These are phyloP conservation scores for Saccharum spontaneum DNA, from an alignment of 176 grass and related monocot species.

Conservation along the genomic window DNA sequence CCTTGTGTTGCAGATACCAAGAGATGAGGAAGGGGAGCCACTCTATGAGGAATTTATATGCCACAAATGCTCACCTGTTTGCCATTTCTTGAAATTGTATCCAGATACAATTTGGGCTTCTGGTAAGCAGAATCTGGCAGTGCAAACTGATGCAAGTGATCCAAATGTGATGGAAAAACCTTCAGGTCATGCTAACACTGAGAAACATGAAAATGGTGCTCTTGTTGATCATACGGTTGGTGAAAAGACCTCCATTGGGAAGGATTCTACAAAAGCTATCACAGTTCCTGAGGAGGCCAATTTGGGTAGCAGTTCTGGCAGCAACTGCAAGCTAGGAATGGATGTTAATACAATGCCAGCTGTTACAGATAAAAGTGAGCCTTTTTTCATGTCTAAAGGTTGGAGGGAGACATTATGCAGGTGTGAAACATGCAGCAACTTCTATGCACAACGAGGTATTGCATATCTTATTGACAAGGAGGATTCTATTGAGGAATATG, in stretches of 20 bases:
- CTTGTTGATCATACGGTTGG: conserved; percentile 27
- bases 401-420: conserved; percentile 88
- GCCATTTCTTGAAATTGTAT: conserved; percentile 86
- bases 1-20: conserved; percentile 62
- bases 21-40: conserved; percentile 89
- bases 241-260: conserved; percentile 20
- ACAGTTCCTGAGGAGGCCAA: conserved; percentile 34
- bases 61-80: conserved; percentile 70
- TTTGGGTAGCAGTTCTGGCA: conserved; percentile 38
- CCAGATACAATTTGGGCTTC: conserved; percentile 56
- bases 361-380: conserved; percentile 50
- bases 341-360: conserved; percentile 52
- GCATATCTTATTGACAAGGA: conserved; percentile 72
- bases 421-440: conserved; percentile 61
- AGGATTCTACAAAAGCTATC: conserved; percentile 19
- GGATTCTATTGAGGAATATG: conserved; percentile 93
- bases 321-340: conserved; percentile 59
- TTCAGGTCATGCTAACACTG: conserved; percentile 15
- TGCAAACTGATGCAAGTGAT: conserved; percentile 34
- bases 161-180: conserved; percentile 45
- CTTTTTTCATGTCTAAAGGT: conserved; percentile 79
- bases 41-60: conserved; percentile 92
- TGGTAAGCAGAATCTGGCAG: conserved; percentile 41
- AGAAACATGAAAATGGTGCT: conserved; percentile 39
- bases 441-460: conserved; percentile 58